A percentile compares a stretch with the other conserved stretches of the same genome.
phyloP scores from a whole-genome alignment of 2,329 filamentous ascomycete genomes.

The Tolypocladium inflatum region DNA sequence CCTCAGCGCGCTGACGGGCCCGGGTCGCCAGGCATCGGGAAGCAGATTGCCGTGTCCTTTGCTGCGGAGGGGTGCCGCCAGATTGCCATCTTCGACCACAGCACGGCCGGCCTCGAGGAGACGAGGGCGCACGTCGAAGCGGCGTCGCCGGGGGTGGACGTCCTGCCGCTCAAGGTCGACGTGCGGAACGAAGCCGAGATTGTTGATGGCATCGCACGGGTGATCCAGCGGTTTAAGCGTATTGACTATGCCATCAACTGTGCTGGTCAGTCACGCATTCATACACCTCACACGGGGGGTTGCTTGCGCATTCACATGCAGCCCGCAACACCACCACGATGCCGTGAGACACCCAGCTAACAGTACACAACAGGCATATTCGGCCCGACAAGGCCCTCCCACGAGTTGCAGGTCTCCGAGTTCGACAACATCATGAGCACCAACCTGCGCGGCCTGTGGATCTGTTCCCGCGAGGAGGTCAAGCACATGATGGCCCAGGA shows the following conservation, averaged over 20 bases:
- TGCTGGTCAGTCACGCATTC: constrained; percentile 24
- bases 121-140: constrained; percentile 10
- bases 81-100: constrained; percentile 30
- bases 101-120: constrained; percentile 18
- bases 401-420: constrained; percentile 22
- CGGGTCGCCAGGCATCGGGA: background rate
- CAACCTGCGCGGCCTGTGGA: constrained; percentile 35
- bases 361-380: constrained; percentile 21
- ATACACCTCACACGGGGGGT: background rate
- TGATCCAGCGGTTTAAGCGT: constrained; percentile 24
- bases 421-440: constrained; percentile 32
- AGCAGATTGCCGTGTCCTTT: constrained; percentile 18
- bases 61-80: constrained; percentile 31
- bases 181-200: constrained; percentile 24
- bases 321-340: no score
- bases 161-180: constrained; percentile 19
- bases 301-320: background rate
- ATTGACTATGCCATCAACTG: constrained; percentile 38
- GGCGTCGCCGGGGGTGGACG: background rate
- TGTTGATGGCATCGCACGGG: constrained; percentile 18
- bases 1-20: background rate
- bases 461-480: constrained; percentile 31
- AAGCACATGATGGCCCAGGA: constrained; percentile 33
- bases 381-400: constrained; percentile 23
- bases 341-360: background rate